Conservation (phyloP, 768 basidiomycete species). For the Ramaria rubella region DNA sequence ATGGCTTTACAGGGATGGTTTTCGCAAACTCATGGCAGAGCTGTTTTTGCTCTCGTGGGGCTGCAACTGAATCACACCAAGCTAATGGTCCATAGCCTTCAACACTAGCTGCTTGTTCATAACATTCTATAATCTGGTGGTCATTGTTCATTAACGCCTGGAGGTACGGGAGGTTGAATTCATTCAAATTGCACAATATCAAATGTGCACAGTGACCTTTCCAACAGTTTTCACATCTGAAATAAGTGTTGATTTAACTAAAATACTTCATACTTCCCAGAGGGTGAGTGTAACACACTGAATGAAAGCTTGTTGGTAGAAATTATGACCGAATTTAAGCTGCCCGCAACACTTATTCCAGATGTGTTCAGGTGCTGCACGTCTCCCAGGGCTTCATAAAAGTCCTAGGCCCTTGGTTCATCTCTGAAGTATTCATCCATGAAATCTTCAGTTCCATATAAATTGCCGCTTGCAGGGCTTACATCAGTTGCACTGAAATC, state of each 20-base stretch:
- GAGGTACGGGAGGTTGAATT: slow-evolving; percentile 18
- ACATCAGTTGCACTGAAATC: no score
- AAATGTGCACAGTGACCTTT: no score
- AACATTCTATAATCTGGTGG: neutral
- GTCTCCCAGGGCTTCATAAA: neutral
- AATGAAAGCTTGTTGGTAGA: slow-evolving; percentile 3
- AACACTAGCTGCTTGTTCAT: slow-evolving; percentile 8
- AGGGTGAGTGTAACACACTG: neutral
- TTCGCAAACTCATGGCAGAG: slow-evolving; percentile 15
- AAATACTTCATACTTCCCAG: neutral
- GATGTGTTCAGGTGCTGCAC: neutral
- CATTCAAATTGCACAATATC: slow-evolving; percentile 6
- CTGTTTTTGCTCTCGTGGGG: slow-evolving; percentile 14
- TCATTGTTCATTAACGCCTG: slow-evolving; percentile 16
- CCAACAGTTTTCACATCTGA: no score
- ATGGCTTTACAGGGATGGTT: neutral
- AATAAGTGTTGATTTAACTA: neutral
- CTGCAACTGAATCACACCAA: slow-evolving; percentile 15
- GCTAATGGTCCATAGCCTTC: slow-evolving; percentile 18
- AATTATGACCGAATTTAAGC: slow-evolving; percentile 1
- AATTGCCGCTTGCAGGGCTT: neutral
- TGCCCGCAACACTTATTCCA: slow-evolving; percentile 3
- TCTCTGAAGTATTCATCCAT: neutral
- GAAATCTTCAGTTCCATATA: neutral
- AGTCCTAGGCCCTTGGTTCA: no score